Evolutionary conservation across 164 flowering plant species (phyloP), one percentile per base, ranked within the genome.

Genomic region (Sedum album): DNA sequence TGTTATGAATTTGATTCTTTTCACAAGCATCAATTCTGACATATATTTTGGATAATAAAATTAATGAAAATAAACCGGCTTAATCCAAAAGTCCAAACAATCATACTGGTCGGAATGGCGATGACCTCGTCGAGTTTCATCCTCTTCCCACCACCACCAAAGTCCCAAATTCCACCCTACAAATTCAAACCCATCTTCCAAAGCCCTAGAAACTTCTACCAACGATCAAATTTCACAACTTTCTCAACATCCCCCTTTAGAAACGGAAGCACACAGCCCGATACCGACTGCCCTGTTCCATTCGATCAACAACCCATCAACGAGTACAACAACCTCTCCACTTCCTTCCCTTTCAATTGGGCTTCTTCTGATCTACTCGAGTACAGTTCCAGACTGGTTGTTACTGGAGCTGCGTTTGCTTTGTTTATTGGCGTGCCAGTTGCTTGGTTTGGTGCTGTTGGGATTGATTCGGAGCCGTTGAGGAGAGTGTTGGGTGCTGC

Each of bases 251-350:
- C 62, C 20, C 6, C 46, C 0, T 65, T 36, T 71, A 75, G 75
- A 67, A 80, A 73, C 69, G 82, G 76, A 41, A 73, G 82, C 69
- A 71, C 74, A 36, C 80, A 83, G 18, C 74, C 84, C 7, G 94
- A 82, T 66, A 81, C 85, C n/a, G 83, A 73, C 48, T 94, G 98
- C 78, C 97, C 97, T 0, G 98, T 94, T n/a, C 98, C 98, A 0
- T 30, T 57, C 1, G 97, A 89, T 1, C 97, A 91, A 71, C 97
- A 82, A 68, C 97, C 97, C 42, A 75, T 91, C 15, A 89, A 88
- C 65, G 97, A 94, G 76, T 94, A 83, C 80, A 84, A 87, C 53
- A 71, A 72, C 63, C 84, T 94, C 11, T 79, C 90, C 25, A 69
- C 68, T 21, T 89, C 95, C 28, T 79, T 85, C 73, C 93, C 92